These are phyloP conservation scores for Tardiomyces digboiensis DNA, from an alignment of 1,139 yeast genomes.

Conservation along the genomic window DNA sequence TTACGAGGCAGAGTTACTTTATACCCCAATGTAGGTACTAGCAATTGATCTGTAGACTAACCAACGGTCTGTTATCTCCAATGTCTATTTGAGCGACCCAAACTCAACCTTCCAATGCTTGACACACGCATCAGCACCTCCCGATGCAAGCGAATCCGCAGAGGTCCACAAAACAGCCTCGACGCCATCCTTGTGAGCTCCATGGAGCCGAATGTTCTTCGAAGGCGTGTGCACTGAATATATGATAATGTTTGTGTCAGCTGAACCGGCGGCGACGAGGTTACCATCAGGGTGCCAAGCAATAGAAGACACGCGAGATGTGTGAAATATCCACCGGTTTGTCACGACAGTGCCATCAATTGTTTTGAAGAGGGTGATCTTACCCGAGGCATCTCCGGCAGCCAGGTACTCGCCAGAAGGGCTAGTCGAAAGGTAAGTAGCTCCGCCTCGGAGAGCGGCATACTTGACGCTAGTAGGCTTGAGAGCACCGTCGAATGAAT, in stretches of 20 bases:
- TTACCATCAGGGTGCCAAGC: slow-evolving; percentile 72
- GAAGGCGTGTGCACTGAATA: slow-evolving; percentile 75
- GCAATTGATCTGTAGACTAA: no score
- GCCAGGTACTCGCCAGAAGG: slow-evolving; percentile 65
- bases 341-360: slow-evolving; percentile 54
- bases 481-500: slow-evolving; percentile 7
- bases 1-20: no score
- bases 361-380: slow-evolving; percentile 61
- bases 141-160: slow-evolving; percentile 43
- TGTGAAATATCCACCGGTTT: slow-evolving; percentile 94
- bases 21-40: no score
- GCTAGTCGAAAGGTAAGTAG: slow-evolving; percentile 57
- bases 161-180: slow-evolving; percentile 61
- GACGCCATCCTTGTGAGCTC: slow-evolving; percentile 89
- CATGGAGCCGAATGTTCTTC: slow-evolving; percentile 59
- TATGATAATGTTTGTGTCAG: slow-evolving; percentile 72
- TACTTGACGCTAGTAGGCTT: slow-evolving; percentile 11
- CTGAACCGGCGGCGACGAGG: slow-evolving; percentile 65
- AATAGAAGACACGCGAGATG: slow-evolving; percentile 67
- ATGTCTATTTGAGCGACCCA: neutral
- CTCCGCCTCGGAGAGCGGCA: slow-evolving; percentile 50
- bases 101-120: slow-evolving; percentile 51
- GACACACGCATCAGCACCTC: slow-evolving; percentile 76
- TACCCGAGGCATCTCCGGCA: slow-evolving; percentile 82
- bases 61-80: no score